phyloP scores from a whole-genome alignment of 2,329 filamentous ascomycete genomes.

The Arthroderma sp. region DNA sequence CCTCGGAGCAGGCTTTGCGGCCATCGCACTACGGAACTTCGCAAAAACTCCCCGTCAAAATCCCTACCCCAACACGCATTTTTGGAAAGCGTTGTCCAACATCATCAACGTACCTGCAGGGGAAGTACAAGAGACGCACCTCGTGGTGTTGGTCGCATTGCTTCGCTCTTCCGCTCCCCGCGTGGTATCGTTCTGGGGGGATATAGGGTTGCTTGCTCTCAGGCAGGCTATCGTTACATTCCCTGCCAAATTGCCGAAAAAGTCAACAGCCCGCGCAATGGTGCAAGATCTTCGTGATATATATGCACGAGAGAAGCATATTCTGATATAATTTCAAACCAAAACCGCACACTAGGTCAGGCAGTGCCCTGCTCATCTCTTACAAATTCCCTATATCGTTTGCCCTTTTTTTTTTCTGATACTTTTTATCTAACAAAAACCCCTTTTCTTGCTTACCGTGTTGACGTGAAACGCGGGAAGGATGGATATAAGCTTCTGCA shows the following conservation, averaged over 20 bases:
- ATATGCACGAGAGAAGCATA: slow-evolving; percentile 23
- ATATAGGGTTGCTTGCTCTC: slow-evolving; percentile 57
- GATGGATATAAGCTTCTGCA: too few relatives aligned
- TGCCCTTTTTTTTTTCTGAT: too few relatives aligned
- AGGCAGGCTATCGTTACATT: slow-evolving; percentile 61
- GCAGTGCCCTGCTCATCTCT: too few relatives aligned
- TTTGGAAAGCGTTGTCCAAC: slow-evolving; percentile 65
- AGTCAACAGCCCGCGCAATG: slow-evolving; percentile 25
- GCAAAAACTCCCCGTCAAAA: slow-evolving; percentile 54
- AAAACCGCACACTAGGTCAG: background rate
- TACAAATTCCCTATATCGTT: too few relatives aligned
- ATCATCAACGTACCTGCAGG: slow-evolving; percentile 61
- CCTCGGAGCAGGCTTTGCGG: slow-evolving; percentile 69
- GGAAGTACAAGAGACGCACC: slow-evolving; percentile 60
- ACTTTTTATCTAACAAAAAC: too few relatives aligned
- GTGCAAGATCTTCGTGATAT: slow-evolving; percentile 26
- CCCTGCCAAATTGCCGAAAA: slow-evolving; percentile 34
- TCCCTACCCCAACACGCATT: slow-evolving; percentile 64
- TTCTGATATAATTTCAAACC: slow-evolving; percentile 19
- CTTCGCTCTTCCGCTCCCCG: slow-evolving; percentile 59
- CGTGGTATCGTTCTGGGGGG: slow-evolving; percentile 71
- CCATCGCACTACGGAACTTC: slow-evolving; percentile 73
- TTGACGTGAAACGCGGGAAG: too few relatives aligned
- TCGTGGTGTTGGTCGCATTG: slow-evolving; percentile 56
- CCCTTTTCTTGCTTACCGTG: too few relatives aligned